These are phyloP conservation scores for Aspergillus intermedius DNA, from an alignment of 2,329 filamentous ascomycete genomes.

Conservation along the genomic window DNA sequence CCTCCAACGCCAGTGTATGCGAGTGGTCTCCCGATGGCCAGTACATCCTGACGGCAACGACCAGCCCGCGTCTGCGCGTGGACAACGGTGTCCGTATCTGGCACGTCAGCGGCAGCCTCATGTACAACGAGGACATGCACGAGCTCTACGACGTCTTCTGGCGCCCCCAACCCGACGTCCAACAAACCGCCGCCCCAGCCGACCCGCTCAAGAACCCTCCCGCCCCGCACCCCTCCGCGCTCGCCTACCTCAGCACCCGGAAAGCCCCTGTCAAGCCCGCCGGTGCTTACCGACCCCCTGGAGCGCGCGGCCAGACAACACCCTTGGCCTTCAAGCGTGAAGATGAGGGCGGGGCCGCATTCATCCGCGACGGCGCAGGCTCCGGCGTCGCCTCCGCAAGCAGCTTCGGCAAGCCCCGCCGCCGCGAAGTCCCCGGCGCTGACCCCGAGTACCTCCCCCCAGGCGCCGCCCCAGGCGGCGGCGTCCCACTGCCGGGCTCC, in stretches of 20 bases:
- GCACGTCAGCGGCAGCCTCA: constrained; percentile 79
- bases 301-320: constrained; percentile 79
- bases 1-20: constrained; percentile 91
- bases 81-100: constrained; percentile 95
- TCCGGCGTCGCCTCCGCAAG: constrained; percentile 56
- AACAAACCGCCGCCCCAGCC: constrained; percentile 48
- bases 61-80: constrained; percentile 86
- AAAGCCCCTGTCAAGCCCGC: constrained; percentile 96
- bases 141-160: constrained; percentile 89
- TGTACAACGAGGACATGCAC: constrained; percentile 93
- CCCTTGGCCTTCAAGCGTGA: constrained; percentile 95
- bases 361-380: constrained; percentile 66
- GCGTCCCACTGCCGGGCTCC: constrained; percentile 59
- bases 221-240: constrained; percentile 72
- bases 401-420: constrained; percentile 68
- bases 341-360: constrained; percentile 89
- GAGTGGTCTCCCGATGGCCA: constrained; percentile 95
- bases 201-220: constrained; percentile 72
- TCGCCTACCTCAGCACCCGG: constrained; percentile 72
- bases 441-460: constrained; percentile 63
- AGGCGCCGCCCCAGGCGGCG: constrained; percentile 62
- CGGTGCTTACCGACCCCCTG: constrained; percentile 93
- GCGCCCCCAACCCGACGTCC: constrained; percentile 65
- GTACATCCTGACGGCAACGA: constrained; percentile 95
- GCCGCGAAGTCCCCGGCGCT: constrained; percentile 79